Evolutionary conservation across 2,329 filamentous ascomycete genomes (phyloP), one percentile per base, ranked within the genome.

Genomic region (Coniella lustricola): DNA sequence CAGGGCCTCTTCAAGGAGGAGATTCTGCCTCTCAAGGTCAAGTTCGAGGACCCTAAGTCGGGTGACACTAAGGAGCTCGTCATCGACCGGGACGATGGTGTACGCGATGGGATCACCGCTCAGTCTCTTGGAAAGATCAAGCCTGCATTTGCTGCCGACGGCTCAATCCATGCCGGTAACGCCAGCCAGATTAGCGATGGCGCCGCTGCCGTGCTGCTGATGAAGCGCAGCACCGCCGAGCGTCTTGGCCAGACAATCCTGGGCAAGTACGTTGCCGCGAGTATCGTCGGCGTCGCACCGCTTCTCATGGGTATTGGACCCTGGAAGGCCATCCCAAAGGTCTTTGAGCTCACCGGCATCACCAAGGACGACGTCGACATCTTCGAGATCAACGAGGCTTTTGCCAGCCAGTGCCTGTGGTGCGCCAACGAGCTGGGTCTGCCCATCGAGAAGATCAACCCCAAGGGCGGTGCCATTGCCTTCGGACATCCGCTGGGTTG

Each of bases 351-450:
- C 67, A 87, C 90, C 0, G 90, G 90, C 52, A 82, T 98, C 59
- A 76, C 74, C 64, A 88, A 84, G 68, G 85, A 95, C 49, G 91
- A 97, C 58, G 89, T 98, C 25, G 93, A 97, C 65, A 91, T 97
- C 63, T 97, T 81, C 63, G 93, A 98, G 79, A 96, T 98, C 77
- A 98, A 98, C 75, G 93, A 98, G 79, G 93, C 93, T 1, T 98
- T 98, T 67, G 93, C 93, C 29, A 87, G 82, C 55, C 91, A 97
- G 77, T 95, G 89, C 68, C 69, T 97, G 57, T 97, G 87, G 86
- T 96, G 90, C 68, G 81, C 87, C 55, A 87, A 93, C 61, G 84
- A 96, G 74, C 79, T 98, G 18, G 85, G 84, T 38, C 71, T 98
- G 22, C 86, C 89, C 46, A 64, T 76, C 53, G 84, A 87, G 56